A percentile compares a stretch with the other conserved stretches of the same genome.
Evolutionary conservation across 352 stramenopile genomes (phyloP).

Genomic region (Phytophthora agathidicida): DNA sequence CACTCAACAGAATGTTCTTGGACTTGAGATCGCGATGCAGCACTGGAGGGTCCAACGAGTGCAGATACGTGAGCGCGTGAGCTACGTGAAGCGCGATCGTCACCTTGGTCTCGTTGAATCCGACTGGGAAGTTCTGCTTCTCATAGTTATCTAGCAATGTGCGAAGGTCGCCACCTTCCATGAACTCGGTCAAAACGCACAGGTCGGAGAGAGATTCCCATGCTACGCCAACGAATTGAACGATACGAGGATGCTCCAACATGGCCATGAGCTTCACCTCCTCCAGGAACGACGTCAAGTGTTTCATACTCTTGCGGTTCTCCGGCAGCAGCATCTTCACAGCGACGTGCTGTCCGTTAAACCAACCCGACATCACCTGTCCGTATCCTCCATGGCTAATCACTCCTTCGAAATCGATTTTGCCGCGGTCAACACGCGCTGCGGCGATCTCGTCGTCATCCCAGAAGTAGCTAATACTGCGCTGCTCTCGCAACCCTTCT

Average conservation of each 20-base stretch:
- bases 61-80: slow-evolving; percentile 34
- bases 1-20: slow-evolving; percentile 62
- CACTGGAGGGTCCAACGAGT: slow-evolving; percentile 35
- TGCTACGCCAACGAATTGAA: slow-evolving; percentile 29
- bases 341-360: slow-evolving; percentile 34
- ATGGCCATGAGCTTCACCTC: slow-evolving; percentile 33
- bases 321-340: slow-evolving; percentile 39
- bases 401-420: slow-evolving; percentile 27
- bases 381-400: slow-evolving; percentile 28
- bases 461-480: slow-evolving; percentile 42
- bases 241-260: slow-evolving; percentile 31
- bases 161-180: slow-evolving; percentile 33
- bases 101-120: slow-evolving; percentile 32
- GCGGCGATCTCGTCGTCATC: slow-evolving; percentile 33
- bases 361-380: slow-evolving; percentile 26
- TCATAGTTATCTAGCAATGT: slow-evolving; percentile 22
- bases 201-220: slow-evolving; percentile 36
- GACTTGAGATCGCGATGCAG: slow-evolving; percentile 73
- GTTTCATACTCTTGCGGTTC: slow-evolving; percentile 28
- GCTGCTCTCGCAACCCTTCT: slow-evolving; percentile 15
- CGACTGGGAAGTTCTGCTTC: slow-evolving; percentile 14
- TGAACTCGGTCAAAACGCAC: slow-evolving; percentile 32
- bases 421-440: slow-evolving; percentile 28
- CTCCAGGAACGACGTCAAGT: slow-evolving; percentile 26
- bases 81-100: slow-evolving; percentile 33